Base-by-base conservation (phyloP, 2,329 filamentous ascomycete species). In the Elsinoe ampelina region DNA sequence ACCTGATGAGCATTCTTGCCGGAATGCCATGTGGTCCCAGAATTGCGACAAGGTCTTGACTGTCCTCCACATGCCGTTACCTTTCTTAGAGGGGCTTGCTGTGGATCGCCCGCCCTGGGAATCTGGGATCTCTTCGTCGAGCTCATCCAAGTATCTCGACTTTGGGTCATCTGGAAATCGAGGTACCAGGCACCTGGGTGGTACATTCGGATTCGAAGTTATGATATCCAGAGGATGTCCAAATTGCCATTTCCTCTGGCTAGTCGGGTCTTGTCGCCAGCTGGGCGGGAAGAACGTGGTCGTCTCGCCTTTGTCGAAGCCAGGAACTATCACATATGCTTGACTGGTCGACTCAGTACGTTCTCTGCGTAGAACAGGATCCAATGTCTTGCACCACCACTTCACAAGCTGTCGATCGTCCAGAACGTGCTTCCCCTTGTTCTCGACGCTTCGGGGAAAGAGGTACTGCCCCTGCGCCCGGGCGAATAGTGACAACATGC, bases 1-100 rank as follows among this genome's bases (percentile, higher is more conserved):
- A 0, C 93, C 95, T 34, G 90, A 89, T 0, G 91, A 95, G 67
- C 93, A 98, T 67, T 98, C 93, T 68, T 97, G 93, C 57, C 93
- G 80, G 67, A 88, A 97, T 0, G 91, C 86, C 92, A 98, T 97
- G 80, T 95, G 87, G 60, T 98, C 93, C 93, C 93, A 98, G 66
- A 98, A 98, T 63, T 91, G 84, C n/a, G 91, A 87, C 39, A 98
- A 74, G 0, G 83, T 87, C 67, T 80, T 85, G 20, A 96, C 84
- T 59, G 86, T 90, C 67, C 84, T 87, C 93, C 93, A 98, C 57
- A 81, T 78, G 0, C 87, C 87, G 22, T 75, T 77, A 62, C 81
- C 80, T 57, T 60, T 61, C 55, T 73, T 75, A 58, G 63, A 67
- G 58, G 61, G 68, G 62, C 62, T 70, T 42, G 62, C 66, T 2